phyloP scores from a whole-genome alignment of 352 stramenopile species.

The Phytophthora quininea region DNA sequence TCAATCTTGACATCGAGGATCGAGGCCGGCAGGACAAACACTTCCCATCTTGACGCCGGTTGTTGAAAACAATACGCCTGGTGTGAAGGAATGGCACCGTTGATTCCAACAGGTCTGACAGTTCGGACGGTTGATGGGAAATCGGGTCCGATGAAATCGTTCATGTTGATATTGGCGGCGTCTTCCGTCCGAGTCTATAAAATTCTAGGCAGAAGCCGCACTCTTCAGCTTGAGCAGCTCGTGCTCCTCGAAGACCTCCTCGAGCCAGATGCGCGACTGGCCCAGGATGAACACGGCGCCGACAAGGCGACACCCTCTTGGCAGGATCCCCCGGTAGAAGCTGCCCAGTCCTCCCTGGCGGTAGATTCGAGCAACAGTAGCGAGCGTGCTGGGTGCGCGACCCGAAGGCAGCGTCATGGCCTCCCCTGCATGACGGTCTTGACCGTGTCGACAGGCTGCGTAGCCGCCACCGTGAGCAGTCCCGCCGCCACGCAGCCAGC shows the following conservation, averaged over 20 bases:
- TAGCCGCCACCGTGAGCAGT: slow-evolving; percentile 75
- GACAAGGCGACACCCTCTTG: slow-evolving; percentile 78
- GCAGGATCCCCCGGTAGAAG: slow-evolving; percentile 79
- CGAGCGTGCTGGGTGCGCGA: slow-evolving; percentile 46
- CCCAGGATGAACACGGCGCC: slow-evolving; percentile 86
- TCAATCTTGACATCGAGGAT: too few relatives aligned
- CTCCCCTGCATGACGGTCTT: slow-evolving; percentile 90
- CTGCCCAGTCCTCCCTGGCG: slow-evolving; percentile 47
- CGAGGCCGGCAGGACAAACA: too few relatives aligned
- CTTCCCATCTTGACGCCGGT: too few relatives aligned
- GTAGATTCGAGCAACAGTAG: slow-evolving; percentile 53
- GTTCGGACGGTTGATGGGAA: too few relatives aligned
- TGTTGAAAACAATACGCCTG: too few relatives aligned
- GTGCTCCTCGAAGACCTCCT: slow-evolving; percentile 76
- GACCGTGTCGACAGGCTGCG: slow-evolving; percentile 83
- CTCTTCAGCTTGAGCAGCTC: slow-evolving; percentile 48
- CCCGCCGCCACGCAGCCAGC: slow-evolving; percentile 75
- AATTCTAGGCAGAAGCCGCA: slow-evolving; percentile 7
- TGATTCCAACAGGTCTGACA: too few relatives aligned
- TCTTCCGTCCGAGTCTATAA: neutral
- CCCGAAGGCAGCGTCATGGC: slow-evolving; percentile 50
- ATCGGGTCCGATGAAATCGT: too few relatives aligned
- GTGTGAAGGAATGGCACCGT: too few relatives aligned
- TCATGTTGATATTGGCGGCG: too few relatives aligned
- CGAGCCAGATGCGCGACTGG: slow-evolving; percentile 69